These are phyloP conservation scores for Boletus fagicola DNA, from an alignment of 768 basidiomycete species.

Conservation along the genomic window DNA sequence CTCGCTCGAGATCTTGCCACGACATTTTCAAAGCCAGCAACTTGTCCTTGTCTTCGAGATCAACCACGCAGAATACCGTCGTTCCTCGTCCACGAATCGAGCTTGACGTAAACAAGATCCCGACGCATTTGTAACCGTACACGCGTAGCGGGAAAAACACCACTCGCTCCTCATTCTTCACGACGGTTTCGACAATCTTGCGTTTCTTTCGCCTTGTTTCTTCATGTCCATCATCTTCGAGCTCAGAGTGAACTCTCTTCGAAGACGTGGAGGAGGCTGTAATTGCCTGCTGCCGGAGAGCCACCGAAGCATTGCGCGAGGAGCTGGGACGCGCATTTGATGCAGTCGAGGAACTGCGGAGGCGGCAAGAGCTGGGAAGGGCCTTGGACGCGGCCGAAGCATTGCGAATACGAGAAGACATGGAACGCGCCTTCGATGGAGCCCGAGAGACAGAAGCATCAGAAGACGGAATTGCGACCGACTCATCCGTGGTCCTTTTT, in stretches of 20 bases:
- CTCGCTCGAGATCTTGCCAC: conserved; percentile 9
- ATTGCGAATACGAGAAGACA: not conserved
- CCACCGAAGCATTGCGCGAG: not conserved
- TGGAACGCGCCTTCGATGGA: not conserved
- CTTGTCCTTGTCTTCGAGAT: not conserved
- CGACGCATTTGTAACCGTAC: conserved; percentile 1
- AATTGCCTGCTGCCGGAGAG: not conserved
- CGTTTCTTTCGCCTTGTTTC: not conserved
- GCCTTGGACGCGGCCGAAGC: not conserved
- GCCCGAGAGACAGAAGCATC: not conserved
- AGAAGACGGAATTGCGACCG: not conserved
- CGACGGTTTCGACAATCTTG: not conserved
- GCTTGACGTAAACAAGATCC: conserved; percentile 6
- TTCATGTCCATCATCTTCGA: not conserved
- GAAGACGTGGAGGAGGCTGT: not conserved
- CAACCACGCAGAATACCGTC: not conserved
- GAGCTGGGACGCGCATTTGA: not conserved
- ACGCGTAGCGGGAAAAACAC: conserved; percentile 2
- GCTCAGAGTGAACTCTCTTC: not conserved
- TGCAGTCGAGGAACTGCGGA: not conserved
- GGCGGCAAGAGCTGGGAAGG: not conserved
- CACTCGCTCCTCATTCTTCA: not conserved
- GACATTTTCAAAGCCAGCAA: conserved; percentile 1
- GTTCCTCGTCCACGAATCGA: conserved; percentile 18
- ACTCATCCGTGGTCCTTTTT: not conserved